Evolutionary conservation across 257 asterid genomes (phyloP), one percentile per base, ranked within the genome.

Genomic region (Solanum ossicruentum): DNA sequence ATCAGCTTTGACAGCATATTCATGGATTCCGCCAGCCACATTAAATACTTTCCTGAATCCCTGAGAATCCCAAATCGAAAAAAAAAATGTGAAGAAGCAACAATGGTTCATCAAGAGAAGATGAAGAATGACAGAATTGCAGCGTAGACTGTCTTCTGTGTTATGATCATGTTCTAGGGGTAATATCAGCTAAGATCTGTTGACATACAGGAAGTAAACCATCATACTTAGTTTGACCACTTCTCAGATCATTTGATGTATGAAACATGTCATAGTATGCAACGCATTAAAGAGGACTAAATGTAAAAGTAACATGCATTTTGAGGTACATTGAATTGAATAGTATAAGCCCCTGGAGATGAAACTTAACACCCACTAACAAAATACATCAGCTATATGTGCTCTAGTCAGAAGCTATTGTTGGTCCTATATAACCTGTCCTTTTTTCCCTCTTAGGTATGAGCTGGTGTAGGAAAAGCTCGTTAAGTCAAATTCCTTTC

Each of bases 11-110:
- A 88, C 85, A 32, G 99, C 97, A 69, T 95, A 96, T 84, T 92
- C 91, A 78, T 96, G 98, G 87, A 96, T 95, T 84, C 99, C 99
- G 72, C 99, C 99, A 0, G 95, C 87, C 26, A 96, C 88, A n/a
- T 96, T 96, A 93, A 86, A 93, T 47, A 95, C 93, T 85, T 79
- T 92, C 90, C 88, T 93, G 90, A 96, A 96, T 77, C 99, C 98
- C 99, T 96, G 94, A 80, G 13, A 82, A 85, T 63, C 60, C 67
- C 81, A 69, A 73, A 39, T n/a, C 56, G 18, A 18, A 39, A 83
- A 4, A n/a, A 36, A 47, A 18, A 83, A 82, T 80, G 21, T 82
- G 41, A 80, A 49, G 72, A 63, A 66, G 63, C 81, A 84, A 43
- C 36, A 12, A 12, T 16, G 73, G 32, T 41, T 36, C 10, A 81